These are phyloP conservation scores for Coffea humblotiana DNA, from an alignment of 305 asterid genomes.

Conservation along the genomic window DNA sequence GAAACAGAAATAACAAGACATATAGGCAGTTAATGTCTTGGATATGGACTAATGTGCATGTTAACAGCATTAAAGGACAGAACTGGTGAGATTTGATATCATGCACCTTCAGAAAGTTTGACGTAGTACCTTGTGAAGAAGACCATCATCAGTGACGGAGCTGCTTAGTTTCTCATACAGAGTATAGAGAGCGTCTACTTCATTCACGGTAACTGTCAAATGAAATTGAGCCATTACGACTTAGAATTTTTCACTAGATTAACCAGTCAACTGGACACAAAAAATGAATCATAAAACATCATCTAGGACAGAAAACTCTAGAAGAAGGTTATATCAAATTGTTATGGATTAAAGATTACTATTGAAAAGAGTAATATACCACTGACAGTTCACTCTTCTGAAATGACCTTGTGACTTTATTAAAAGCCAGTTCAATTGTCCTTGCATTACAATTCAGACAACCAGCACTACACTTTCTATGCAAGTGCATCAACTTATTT, in stretches of 20 bases:
- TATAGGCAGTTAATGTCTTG: not conserved
- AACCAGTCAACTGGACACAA: not conserved
- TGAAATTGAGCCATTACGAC: not conserved
- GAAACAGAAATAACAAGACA: not conserved
- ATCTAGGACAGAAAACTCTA: not conserved
- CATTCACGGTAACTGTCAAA: conserved; percentile 72
- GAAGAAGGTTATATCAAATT: conserved; percentile 4
- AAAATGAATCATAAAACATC: not conserved
- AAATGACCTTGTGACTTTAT: not conserved
- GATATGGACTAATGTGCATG: not conserved
- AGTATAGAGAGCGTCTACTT: conserved; percentile 70
- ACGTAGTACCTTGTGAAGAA: conserved; percentile 63
- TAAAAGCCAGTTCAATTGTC: not conserved
- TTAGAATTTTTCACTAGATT: not conserved
- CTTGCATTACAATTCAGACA: not conserved
- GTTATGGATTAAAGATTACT: conserved; percentile 6
- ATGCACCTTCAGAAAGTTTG: not conserved
- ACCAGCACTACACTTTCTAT: not conserved
- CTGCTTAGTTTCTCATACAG: conserved; percentile 60
- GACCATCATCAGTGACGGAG: conserved; percentile 63
- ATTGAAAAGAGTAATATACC: not conserved
- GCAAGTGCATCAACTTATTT: not conserved
- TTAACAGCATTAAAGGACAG: not conserved
- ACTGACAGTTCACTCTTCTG: not conserved
- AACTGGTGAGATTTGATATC: not conserved